Base-by-base conservation (phyloP, 306 rosid species). In the Phaseolus lunatus region DNA sequence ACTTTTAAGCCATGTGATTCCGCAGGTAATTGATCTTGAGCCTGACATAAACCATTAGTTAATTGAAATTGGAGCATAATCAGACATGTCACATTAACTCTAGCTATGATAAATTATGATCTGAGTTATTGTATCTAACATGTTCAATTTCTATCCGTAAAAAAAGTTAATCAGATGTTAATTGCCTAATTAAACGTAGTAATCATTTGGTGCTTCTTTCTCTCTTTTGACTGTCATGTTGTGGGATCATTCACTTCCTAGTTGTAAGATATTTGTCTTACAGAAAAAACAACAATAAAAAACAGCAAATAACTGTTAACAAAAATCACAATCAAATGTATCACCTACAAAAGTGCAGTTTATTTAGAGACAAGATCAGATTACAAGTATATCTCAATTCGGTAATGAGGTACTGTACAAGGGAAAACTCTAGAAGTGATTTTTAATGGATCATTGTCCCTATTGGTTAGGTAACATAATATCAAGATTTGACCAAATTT, bases 401-500 rank as follows among this genome's bases (percentile, higher is more conserved):
- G 5, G 18, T 12, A 57, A 57, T 24, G 35, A 24, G 64, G 35
- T 23, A 7, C 22, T 29, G 67, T 61, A 31, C 13, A 61, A 61
- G 6, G 39, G 19, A 5, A 12, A 27, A 59, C 12, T 13, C 13
- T 27, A 59, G 49, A 37, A 78, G 19, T 27, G 3, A 26, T 7
- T 45, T 33, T 64, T 41, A 19, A 63, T 53, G 15, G 20, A 53
- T n/a, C 18, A 20, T 44, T 54, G 44, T 59, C 77, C 22, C 54
- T 69, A 43, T 22, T 29, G 15, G 41, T 11, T 24, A 16, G 37
- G 49, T 1, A 24, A 59, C 73, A 16, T 31, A n/a, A 65, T 23
- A 24, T 82, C 50, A 22, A 54, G 11, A 64, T 47, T 47, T 70
- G 11, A 86, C 72, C 86, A 87, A 58, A 22, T 86, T 72, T n/a